A percentile compares a stretch with the other conserved stretches of the same genome.
Evolutionary conservation across 225 moss, liverwort and hornwort species (phyloP).

Genomic region (Polytrichum commune): DNA sequence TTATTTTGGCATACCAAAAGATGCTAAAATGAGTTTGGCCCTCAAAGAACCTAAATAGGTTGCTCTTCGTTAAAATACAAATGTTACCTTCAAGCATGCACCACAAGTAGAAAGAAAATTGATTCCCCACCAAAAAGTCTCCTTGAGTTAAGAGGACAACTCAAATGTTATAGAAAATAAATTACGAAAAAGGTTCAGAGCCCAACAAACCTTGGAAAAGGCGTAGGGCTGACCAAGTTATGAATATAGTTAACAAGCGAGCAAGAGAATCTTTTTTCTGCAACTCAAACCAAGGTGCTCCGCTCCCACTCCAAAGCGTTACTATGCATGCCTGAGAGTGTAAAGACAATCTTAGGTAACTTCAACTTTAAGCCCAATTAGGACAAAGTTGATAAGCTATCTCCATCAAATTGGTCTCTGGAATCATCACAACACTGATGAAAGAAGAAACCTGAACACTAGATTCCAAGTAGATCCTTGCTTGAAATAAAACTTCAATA

Average conservation of each 20-base stretch:
- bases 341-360: neutral
- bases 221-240: constrained; percentile 91
- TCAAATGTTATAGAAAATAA: neutral
- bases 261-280: constrained; percentile 82
- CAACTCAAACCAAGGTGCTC: constrained; percentile 77
- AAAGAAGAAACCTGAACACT: no score
- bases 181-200: constrained; percentile 5
- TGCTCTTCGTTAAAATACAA: no score
- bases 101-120: no score
- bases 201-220: constrained; percentile 51
- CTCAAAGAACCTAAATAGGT: no score
- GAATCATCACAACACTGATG: neutral
- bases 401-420: neutral
- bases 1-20: no score
- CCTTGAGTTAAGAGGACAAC: neutral
- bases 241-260: constrained; percentile 78
- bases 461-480: no score
- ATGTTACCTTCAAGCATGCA: no score
- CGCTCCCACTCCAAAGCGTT: constrained; percentile 72
- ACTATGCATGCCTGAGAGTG: constrained; percentile 65
- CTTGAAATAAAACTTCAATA: no score
- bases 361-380: neutral
- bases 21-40: no score
- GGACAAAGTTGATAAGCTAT: neutral
- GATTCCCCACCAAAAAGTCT: no score